phyloP scores from a whole-genome alignment of 2,329 filamentous ascomycete genomes.

The Botrytis deweyae region DNA sequence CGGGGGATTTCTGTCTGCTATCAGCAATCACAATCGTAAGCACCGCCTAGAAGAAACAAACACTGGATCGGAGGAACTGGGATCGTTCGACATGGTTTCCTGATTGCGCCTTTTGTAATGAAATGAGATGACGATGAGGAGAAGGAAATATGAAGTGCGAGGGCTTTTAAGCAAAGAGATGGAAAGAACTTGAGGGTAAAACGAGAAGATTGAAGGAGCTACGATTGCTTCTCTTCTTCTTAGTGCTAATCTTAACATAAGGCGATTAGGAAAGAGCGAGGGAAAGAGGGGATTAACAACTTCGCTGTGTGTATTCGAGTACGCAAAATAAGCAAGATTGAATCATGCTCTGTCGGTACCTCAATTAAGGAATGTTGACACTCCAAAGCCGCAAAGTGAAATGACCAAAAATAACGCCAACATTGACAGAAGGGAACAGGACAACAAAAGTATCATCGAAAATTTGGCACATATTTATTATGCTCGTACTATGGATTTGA shows the following conservation, averaged over 20 bases:
- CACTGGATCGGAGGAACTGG: neutral
- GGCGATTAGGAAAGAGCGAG: neutral
- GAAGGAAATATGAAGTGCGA: neutral
- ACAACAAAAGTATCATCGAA: neutral
- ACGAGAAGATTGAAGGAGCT: neutral
- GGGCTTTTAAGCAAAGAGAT: neutral
- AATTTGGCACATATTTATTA: neutral
- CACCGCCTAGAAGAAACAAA: neutral
- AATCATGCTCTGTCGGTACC: neutral
- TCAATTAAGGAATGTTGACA: neutral
- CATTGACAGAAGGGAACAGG: neutral
- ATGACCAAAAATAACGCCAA: neutral
- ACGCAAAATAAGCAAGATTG: neutral
- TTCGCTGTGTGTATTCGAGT: neutral
- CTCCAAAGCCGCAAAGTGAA: neutral
- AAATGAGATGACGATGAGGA: neutral
- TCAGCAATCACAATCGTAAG: neutral
- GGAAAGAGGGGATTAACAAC: neutral
- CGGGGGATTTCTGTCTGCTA: neutral
- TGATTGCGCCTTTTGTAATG: neutral
- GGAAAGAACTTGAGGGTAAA: neutral
- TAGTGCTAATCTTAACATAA: neutral
- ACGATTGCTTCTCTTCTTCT: neutral
- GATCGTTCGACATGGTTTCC: neutral
- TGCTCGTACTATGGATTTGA: conserved; percentile 1